Percentiles rank a stretch among this genome's conserved stretches.
Evolutionary conservation across 164 flowering plant genomes (phyloP).

Genomic region (Dillenia suffruticosa): DNA sequence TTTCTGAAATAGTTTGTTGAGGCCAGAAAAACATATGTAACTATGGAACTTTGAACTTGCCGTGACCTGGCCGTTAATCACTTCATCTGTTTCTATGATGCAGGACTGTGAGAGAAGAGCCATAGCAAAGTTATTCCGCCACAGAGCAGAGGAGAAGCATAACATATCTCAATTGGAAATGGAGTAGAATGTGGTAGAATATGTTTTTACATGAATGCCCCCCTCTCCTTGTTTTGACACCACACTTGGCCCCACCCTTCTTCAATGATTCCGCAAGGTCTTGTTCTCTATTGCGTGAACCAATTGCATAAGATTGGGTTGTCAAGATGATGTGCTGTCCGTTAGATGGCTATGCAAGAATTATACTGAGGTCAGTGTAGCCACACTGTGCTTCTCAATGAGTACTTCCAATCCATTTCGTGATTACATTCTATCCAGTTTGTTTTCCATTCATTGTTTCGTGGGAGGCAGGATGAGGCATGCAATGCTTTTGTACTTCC

Average conservation of each 20-base stretch:
- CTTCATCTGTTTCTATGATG: conserved; percentile 5
- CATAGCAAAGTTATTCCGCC: conserved; percentile 73
- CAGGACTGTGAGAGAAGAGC: conserved; percentile 90
- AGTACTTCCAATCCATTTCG: too few relatives aligned
- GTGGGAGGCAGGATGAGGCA: conserved; percentile 1
- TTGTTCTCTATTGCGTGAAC: too few relatives aligned
- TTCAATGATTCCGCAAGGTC: not conserved
- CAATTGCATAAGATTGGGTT: too few relatives aligned
- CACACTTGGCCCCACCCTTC: conserved; percentile 2
- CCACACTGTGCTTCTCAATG: too few relatives aligned
- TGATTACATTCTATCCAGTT: not conserved
- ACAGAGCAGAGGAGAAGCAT: conserved; percentile 68
- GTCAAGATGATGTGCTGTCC: too few relatives aligned
- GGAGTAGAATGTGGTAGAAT: conserved; percentile 11
- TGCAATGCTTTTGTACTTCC: too few relatives aligned
- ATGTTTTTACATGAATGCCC: not conserved
- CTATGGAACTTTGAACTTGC: too few relatives aligned
- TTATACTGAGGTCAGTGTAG: too few relatives aligned
- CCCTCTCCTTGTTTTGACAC: not conserved
- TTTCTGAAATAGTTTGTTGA: not conserved
- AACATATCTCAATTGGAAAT: conserved; percentile 24
- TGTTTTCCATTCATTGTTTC: conserved; percentile 7
- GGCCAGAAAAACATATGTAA: not conserved
- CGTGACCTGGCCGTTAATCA: too few relatives aligned
- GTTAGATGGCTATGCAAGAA: too few relatives aligned